Conservation (phyloP, 2,329 filamentous ascomycete species). For the Hypocrella siamensis region DNA sequence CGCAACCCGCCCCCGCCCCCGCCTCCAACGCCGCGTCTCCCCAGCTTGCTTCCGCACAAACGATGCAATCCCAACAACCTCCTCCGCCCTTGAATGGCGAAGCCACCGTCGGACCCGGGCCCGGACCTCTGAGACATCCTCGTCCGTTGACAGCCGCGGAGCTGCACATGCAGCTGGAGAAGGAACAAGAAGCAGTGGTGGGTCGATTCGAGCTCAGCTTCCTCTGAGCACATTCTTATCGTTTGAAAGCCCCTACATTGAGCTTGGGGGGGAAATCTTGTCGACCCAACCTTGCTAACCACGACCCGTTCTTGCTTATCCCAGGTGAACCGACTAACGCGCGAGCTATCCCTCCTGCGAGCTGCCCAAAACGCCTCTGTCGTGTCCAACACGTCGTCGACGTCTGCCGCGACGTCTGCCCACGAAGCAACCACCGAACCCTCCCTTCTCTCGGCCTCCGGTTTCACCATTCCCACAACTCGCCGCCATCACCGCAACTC, state of each 20-base stretch:
- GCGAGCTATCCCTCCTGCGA: slow-evolving; percentile 75
- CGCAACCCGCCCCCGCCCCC: too few species aligned
- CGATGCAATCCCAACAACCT: slow-evolving; percentile 15
- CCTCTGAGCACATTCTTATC: not conserved
- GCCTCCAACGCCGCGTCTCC: slow-evolving; percentile 16
- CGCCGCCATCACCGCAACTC: slow-evolving; percentile 42
- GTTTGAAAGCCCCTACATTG: too few species aligned
- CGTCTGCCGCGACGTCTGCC: slow-evolving; percentile 35
- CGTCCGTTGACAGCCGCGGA: slow-evolving; percentile 78
- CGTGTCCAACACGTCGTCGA: slow-evolving; percentile 48
- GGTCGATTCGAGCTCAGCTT: slow-evolving; percentile 12
- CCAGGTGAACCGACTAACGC: slow-evolving; percentile 81
- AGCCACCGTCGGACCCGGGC: slow-evolving; percentile 35
- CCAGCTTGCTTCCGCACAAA: slow-evolving; percentile 5
- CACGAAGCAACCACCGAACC: slow-evolving; percentile 31
- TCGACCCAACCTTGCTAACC: too few species aligned
- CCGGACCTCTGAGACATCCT: slow-evolving; percentile 70
- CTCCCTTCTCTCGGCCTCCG: slow-evolving; percentile 39
- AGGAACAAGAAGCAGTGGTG: slow-evolving; percentile 90
- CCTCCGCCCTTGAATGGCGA: slow-evolving; percentile 15
- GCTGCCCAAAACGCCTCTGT: slow-evolving; percentile 51
- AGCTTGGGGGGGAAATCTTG: too few species aligned
- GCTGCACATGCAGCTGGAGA: slow-evolving; percentile 77
- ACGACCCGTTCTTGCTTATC: too few species aligned
- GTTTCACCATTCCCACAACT: slow-evolving; percentile 39